phyloP scores from a whole-genome alignment of 2,329 filamentous ascomycete genomes.

The Myriosclerotinia scirpicola region DNA sequence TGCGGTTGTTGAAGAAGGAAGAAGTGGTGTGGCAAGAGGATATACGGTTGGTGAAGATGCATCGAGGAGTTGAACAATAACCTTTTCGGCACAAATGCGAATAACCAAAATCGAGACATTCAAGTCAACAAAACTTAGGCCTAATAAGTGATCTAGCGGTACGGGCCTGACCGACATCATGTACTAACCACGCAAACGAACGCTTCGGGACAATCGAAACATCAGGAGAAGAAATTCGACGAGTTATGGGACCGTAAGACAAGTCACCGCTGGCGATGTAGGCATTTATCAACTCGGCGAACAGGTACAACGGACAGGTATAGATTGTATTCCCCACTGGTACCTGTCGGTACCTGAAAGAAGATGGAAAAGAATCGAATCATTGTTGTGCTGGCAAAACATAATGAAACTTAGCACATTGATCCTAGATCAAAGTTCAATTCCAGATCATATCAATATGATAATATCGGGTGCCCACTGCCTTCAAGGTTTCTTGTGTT shows the following conservation, averaged over 20 bases:
- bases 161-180: conserved; percentile 15
- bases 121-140: background rate
- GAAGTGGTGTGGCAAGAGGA: conserved; percentile 83
- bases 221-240: background rate
- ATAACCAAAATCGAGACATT: background rate
- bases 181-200: conserved; percentile 8
- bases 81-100: background rate
- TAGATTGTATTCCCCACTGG: conserved; percentile 3
- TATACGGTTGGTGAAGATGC: conserved; percentile 71
- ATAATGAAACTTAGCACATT: background rate
- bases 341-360: conserved; percentile 3
- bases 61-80: conserved; percentile 27
- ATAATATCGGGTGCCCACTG: background rate
- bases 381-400: conserved; percentile 11
- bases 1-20: conserved; percentile 81
- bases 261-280: conserved; percentile 5
- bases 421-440: background rate
- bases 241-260: conserved; percentile 5
- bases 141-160: conserved; percentile 6
- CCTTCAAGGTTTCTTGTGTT: background rate
- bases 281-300: conserved; percentile 23
- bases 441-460: background rate
- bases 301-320: conserved; percentile 16
- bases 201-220: conserved; percentile 4
- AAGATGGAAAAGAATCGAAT: background rate